phyloP scores from a whole-genome alignment of 805 yeast species.

The Metschnikowia noctiluminum region DNA sequence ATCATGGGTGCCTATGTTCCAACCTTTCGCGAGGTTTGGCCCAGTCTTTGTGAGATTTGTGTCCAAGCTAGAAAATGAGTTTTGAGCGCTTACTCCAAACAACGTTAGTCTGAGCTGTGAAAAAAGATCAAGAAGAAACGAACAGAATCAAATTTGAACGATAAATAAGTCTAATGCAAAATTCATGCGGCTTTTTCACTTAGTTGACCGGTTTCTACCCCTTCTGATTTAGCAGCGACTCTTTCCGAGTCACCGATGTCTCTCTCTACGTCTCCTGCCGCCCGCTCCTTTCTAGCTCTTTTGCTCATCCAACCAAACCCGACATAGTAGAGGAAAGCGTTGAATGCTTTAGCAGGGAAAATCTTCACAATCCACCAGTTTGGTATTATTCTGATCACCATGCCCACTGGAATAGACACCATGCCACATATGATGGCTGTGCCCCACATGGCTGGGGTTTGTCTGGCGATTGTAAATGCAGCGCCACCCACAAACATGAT shows the following conservation, averaged over 20 bases:
- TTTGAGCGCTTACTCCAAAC: background rate
- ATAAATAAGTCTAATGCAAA: background rate
- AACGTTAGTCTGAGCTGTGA: background rate
- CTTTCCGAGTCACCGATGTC: constrained; percentile 7
- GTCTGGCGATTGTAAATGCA: constrained; percentile 79
- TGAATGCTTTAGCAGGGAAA: constrained; percentile 62
- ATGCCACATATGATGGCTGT: constrained; percentile 81
- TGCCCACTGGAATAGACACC: constrained; percentile 77
- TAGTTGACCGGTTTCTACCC: background rate
- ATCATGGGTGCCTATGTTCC: constrained; percentile 50
- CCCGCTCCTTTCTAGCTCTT: constrained; percentile 21
- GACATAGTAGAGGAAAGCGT: constrained; percentile 32
- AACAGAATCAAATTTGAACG: background rate
- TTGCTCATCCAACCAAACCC: constrained; percentile 35
- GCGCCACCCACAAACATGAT: constrained; percentile 98
- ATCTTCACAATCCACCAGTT: constrained; percentile 64
- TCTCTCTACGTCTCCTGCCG: constrained; percentile 19
- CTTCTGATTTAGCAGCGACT: background rate
- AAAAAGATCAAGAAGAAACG: no score
- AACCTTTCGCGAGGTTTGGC: constrained; percentile 49
- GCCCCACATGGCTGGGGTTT: constrained; percentile 86
- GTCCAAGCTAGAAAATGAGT: constrained; percentile 29
- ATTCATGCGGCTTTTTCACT: constrained; percentile 1
- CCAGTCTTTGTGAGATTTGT: constrained; percentile 49
- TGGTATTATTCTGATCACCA: constrained; percentile 74